Base-by-base conservation (phyloP, 139 green algal genomes). In the Gonium pectorale region DNA sequence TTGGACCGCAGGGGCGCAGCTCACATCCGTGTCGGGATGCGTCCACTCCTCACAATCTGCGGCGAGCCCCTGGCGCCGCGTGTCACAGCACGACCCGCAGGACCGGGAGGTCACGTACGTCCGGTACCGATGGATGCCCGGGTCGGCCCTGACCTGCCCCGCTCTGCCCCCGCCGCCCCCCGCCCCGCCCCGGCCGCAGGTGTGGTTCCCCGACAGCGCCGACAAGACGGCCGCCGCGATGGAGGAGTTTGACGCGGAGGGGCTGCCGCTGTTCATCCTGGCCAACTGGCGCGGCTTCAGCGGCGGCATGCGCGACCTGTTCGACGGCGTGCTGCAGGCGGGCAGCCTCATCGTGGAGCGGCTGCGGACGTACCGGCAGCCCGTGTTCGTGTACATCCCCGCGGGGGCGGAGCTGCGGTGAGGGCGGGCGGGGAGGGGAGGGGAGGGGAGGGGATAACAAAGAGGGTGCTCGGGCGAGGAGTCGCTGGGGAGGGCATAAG, bases 201-300 rank as follows among this genome's bases (percentile, higher is more conserved):
- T 99, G 51, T 99, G 98, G 98, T 99, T 98, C 92, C 98, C 98
- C 15, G 97, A 99, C 92, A 95, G 85, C 6, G 97, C 98, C 7
- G 85, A 94, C 70, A 99, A 99, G 93, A 99, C 98, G 21, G 97
- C 98, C 17, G 93, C 97, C 68, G 96, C 97, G n/a, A 97, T 99
- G 43, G 91, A 98, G 90, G 98, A 99, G 91, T 99, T 99, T 81
- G 92, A 96, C 67, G 89, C 93, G 11, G 98, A 99, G 93, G 92
- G 94, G 17, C 94, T 99, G 87, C 98, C 98, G 24, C 92, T 99
- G 44, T 96, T 99, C 84, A 94, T 99, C 44, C 92, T 99, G 67
- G 98, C 98, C 81, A 99, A 99, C 92, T 99, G 98, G 98, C 85
- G 98, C 19, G 98, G 98, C 74, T 99, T 99, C 93, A 97, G 92